Conservation (phyloP, 1,284 basidiomycete species). For the Moniliophthora roreri region DNA sequence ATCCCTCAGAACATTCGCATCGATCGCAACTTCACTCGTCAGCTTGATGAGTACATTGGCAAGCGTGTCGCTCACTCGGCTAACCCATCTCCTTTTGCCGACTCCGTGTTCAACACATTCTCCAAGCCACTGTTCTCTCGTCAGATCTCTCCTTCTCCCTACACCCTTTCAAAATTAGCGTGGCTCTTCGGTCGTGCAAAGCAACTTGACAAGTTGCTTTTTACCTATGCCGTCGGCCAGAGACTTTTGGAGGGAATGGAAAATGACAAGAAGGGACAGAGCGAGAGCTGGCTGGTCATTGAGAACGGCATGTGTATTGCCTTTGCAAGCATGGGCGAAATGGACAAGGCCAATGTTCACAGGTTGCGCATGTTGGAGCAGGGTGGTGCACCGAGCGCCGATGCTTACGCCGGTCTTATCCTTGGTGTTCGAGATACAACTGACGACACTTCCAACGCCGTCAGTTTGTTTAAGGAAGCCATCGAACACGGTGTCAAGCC, state of each 20-base stretch:
- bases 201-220: slow-evolving; percentile 60
- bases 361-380: slow-evolving; percentile 77
- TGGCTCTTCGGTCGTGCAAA: slow-evolving; percentile 64
- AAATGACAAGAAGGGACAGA: slow-evolving; percentile 48
- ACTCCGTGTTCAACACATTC: slow-evolving; percentile 36
- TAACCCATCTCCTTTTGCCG: slow-evolving; percentile 25
- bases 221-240: slow-evolving; percentile 75
- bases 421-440: slow-evolving; percentile 88
- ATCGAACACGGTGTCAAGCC: slow-evolving; percentile 68
- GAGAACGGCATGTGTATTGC: slow-evolving; percentile 91
- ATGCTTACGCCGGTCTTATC: slow-evolving; percentile 91
- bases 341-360: slow-evolving; percentile 81
- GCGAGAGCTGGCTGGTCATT: slow-evolving; percentile 70
- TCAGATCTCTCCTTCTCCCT: slow-evolving; percentile 52
- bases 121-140: slow-evolving; percentile 28
- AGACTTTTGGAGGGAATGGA: slow-evolving; percentile 47
- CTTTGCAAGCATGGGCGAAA: slow-evolving; percentile 76
- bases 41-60: neutral
- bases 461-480: slow-evolving; percentile 84
- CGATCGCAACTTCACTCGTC: slow-evolving; percentile 6
- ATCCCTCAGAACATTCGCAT: too few relatives aligned
- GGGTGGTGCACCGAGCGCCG: slow-evolving; percentile 79
- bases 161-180: slow-evolving; percentile 64
- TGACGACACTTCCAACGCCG: slow-evolving; percentile 86
- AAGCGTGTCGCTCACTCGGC: slow-evolving; percentile 19